Evolutionary conservation across 345 rosid species (phyloP).

Genomic region (Anacardium occidentale): DNA sequence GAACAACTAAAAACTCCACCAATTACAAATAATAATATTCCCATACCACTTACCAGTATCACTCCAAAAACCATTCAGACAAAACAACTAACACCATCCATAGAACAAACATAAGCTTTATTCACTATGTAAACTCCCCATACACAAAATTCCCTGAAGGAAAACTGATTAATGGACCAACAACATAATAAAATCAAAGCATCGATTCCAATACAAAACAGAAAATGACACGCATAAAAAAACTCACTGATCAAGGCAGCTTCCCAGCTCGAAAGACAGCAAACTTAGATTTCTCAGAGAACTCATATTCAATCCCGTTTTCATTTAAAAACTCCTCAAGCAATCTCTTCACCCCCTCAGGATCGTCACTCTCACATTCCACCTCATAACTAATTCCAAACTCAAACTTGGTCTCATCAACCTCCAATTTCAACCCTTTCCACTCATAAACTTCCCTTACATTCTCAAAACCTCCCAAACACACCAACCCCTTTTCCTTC

Average conservation of each 20-base stretch:
- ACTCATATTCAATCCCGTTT: slow-evolving; percentile 50
- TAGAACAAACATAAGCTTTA: no score
- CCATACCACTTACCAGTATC: neutral
- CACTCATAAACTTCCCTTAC: slow-evolving; percentile 63
- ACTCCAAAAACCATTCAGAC: neutral
- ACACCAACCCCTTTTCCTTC: slow-evolving; percentile 46
- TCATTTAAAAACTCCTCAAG: slow-evolving; percentile 59
- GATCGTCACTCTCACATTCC: slow-evolving; percentile 78
- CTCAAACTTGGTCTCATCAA: slow-evolving; percentile 72
- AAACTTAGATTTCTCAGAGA: slow-evolving; percentile 75
- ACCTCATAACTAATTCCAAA: slow-evolving; percentile 76
- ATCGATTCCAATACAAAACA: neutral
- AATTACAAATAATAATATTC: neutral
- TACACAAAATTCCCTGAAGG: no score
- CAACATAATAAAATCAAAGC: neutral
- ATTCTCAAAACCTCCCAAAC: slow-evolving; percentile 88
- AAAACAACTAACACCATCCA: neutral
- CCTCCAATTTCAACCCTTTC: slow-evolving; percentile 71
- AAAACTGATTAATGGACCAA: neutral
- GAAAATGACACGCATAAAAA: neutral
- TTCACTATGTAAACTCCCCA: no score
- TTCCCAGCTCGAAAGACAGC: slow-evolving; percentile 70
- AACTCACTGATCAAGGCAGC: slow-evolving; percentile 46
- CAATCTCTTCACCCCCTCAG: slow-evolving; percentile 59
- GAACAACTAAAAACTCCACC: neutral